Percentiles rank a stretch among this genome's conserved stretches.
These are phyloP conservation scores for Erigeron canadensis DNA, from an alignment of 129 eudicot species.

Conservation along the genomic window DNA sequence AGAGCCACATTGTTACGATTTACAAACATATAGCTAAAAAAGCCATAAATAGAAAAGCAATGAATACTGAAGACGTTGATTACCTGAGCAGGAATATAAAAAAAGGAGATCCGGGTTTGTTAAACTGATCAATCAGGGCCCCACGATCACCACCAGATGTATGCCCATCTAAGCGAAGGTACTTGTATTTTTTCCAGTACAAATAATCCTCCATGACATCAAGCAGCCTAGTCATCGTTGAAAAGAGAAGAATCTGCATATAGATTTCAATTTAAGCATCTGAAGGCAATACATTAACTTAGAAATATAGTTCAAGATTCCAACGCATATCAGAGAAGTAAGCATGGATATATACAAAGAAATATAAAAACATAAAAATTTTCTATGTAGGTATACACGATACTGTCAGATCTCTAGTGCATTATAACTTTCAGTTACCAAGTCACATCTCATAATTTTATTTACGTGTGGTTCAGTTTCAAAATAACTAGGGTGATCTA, in stretches of 20 bases:
- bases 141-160: constrained; percentile 97
- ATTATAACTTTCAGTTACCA: constrained; percentile 3
- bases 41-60: constrained; percentile 1
- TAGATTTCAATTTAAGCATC: constrained; percentile 21
- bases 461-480: constrained; percentile 4
- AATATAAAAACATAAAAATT: background rate
- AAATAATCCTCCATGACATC: constrained; percentile 99
- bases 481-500: constrained; percentile 1
- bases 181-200: constrained; percentile 82
- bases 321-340: background rate
- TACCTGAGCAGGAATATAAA: constrained; percentile 97
- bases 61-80: background rate
- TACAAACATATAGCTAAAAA: constrained; percentile 12
- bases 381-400: background rate
- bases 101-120: constrained; percentile 81
- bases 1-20: background rate
- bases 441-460: constrained; percentile 15
- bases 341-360: constrained; percentile 1
- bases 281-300: constrained; percentile 1
- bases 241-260: constrained; percentile 91
- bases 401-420: background rate
- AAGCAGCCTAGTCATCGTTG: constrained; percentile 98
- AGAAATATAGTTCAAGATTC: constrained; percentile 1
- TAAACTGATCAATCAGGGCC: constrained; percentile 78
- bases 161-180: constrained; percentile 96